A percentile compares a stretch with the other conserved stretches of the same genome.
Evolutionary conservation across 2,329 filamentous ascomycete genomes (phyloP).

Genomic region (Bipolaris cookei): DNA sequence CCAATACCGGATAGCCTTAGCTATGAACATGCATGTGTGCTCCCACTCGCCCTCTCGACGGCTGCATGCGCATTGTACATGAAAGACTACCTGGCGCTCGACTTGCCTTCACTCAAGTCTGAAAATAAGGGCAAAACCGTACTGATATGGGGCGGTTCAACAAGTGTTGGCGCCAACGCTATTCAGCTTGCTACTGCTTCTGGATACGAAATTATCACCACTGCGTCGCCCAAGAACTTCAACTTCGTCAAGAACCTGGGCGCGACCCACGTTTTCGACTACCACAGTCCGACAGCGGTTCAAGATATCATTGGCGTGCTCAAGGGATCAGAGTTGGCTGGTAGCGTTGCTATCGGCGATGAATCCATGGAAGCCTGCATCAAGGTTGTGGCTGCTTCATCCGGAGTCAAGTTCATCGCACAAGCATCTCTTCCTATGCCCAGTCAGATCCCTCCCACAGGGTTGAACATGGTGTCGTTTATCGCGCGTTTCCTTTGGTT

Average conservation of each 20-base stretch:
- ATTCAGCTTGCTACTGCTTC: constrained; percentile 57
- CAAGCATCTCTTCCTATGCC: constrained; percentile 1
- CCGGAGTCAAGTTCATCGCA: neutral
- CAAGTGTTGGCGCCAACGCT: constrained; percentile 54
- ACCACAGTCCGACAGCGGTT: constrained; percentile 46
- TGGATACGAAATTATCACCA: constrained; percentile 54
- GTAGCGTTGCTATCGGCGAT: constrained; percentile 44
- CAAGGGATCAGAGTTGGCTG: constrained; percentile 44
- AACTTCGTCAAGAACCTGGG: constrained; percentile 54
- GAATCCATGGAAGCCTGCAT: constrained; percentile 20
- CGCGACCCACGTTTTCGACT: constrained; percentile 57
- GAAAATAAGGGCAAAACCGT: constrained; percentile 40
- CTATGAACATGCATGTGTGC: constrained; percentile 54
- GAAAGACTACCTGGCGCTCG: constrained; percentile 19
- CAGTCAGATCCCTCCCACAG: neutral
- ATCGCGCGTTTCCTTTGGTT: neutral
- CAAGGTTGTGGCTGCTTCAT: neutral
- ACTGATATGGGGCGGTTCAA: constrained; percentile 56
- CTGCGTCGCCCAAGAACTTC: constrained; percentile 56
- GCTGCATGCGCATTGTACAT: constrained; percentile 21
- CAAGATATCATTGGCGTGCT: constrained; percentile 45
- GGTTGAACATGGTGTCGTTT: neutral
- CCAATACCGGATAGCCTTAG: constrained; percentile 56
- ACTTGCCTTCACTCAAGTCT: constrained; percentile 50
- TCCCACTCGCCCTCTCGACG: constrained; percentile 32